Base-by-base conservation (phyloP, 1,139 yeast species). In the Blastobotrys raffinosifermentans region DNA sequence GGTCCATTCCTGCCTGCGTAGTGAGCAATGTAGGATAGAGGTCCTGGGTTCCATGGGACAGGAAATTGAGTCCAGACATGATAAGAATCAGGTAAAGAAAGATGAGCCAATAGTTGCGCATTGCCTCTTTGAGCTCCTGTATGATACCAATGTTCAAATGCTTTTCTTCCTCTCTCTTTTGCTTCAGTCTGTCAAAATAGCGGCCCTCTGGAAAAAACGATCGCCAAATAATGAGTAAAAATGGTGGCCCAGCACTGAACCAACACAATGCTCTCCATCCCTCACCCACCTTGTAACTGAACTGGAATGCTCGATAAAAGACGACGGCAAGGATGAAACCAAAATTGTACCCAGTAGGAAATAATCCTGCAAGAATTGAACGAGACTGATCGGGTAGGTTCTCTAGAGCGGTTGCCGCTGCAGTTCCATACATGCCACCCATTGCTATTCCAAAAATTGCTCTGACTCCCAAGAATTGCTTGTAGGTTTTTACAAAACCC, bases 401-500 rank as follows among this genome's bases (percentile, higher is more conserved):
- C 48, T 71, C 76, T 32, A 71, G 51, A 2, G 74, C 69, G 11
- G 73, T 69, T 1, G 71, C 66, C 45, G 69, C 67, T 10, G 77
- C 71, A 27, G 60, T 54, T 31, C 72, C 72, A 46, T 73, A 75
- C 51, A 69, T 63, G 26, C 73, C 75, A 41, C 76, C 76, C 75
- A 72, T 70, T 17, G 68, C 62, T 30, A 70, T 60, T 44, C 77
- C 77, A 48, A 77, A 80, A 9, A 77, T 43, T 1, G 85, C 79
- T 41, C 86, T 65, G n/a, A 80, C 82, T 11, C 74, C 89, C 39
- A 80, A 61, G 50, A 83, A 83, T 54, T 80, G 80, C 38, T 64
- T 41, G 54, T 73, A 81, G 2, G 77, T 79, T 35, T 72, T 66
- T 27, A 78, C 78, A 53, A 83, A 83, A 7, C 89, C 87, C 87